Percentiles rank a stretch among this genome's conserved stretches.
These are phyloP conservation scores for Lophiostoma macrostomum DNA, from an alignment of 495 filamentous ascomycete species.

Conservation along the genomic window DNA sequence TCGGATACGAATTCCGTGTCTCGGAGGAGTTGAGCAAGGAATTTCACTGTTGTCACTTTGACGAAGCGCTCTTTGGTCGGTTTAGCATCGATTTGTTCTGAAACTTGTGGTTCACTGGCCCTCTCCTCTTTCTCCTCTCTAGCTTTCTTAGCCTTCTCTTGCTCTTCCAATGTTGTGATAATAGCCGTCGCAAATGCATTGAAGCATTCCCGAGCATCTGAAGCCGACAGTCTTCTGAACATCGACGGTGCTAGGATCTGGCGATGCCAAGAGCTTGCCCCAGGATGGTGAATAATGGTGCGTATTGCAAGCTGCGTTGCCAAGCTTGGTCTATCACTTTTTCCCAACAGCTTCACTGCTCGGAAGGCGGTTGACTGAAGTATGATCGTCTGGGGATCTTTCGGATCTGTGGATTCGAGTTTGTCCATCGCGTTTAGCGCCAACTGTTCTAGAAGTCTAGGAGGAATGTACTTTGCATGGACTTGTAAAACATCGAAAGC, in stretches of 20 bases:
- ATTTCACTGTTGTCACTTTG: conserved; percentile 45
- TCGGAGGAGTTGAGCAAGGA: conserved; percentile 42
- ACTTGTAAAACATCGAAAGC: conserved; percentile 5
- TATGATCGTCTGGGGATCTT: neutral
- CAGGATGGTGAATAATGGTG: conserved; percentile 40
- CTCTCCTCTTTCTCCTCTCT: conserved; percentile 4
- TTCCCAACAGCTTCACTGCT: conserved; percentile 28
- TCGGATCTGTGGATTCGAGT: neutral
- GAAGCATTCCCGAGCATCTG: conserved; percentile 35
- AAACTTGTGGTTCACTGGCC: neutral
- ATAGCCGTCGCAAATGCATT: conserved; percentile 37
- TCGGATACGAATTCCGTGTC: conserved; percentile 37
- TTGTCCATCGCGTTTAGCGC: conserved; percentile 2
- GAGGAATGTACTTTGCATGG: conserved; percentile 13
- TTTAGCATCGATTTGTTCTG: conserved; percentile 7
- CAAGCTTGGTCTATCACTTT: conserved; percentile 35
- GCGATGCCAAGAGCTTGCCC: conserved; percentile 43
- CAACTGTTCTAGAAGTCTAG: conserved; percentile 7
- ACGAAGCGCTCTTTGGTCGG: conserved; percentile 31
- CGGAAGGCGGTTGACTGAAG: conserved; percentile 28
- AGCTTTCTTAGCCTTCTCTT: conserved; percentile 21
- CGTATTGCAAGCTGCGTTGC: conserved; percentile 33
- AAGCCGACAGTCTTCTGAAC: conserved; percentile 34
- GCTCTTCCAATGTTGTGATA: conserved; percentile 35
- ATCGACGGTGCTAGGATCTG: conserved; percentile 33